phyloP scores from a whole-genome alignment of 208 protist species.

The Strigomonas culicis region DNA sequence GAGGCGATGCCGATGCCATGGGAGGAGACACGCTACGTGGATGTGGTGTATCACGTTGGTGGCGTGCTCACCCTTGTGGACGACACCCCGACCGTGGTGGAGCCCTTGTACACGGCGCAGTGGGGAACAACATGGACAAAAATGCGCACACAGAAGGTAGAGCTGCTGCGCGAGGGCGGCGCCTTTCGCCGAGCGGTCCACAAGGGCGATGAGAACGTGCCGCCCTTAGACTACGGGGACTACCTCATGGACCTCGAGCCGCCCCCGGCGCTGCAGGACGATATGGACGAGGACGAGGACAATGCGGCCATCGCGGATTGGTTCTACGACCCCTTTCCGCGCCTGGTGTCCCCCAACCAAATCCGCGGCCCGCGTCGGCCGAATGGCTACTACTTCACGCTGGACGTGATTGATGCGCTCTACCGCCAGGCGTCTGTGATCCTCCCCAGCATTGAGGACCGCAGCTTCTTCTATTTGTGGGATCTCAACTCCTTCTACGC shows the following conservation, averaged over 20 bases:
- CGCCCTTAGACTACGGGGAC: constrained; percentile 99
- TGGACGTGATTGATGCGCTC: constrained; percentile 77
- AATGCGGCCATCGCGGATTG: constrained; percentile 97
- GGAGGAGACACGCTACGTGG: constrained; percentile 96
- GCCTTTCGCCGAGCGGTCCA: constrained; percentile 95
- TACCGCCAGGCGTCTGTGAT: constrained; percentile 97
- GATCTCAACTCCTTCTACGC: constrained; percentile 99
- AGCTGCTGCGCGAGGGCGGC: constrained; percentile 69
- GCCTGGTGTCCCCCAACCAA: constrained; percentile 91
- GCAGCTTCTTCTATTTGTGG: constrained; percentile 99
- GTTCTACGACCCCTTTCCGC: constrained; percentile 98
- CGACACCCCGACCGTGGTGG: constrained; percentile 98
- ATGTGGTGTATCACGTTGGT: constrained; percentile 99
- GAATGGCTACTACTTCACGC: constrained; percentile 92
- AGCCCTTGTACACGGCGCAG: constrained; percentile 99
- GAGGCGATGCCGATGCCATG: constrained; percentile 99
- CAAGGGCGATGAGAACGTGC: constrained; percentile 99
- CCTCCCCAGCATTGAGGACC: constrained; percentile 97
- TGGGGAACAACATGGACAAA: constrained; percentile 99
- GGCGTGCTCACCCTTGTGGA: constrained; percentile 99
- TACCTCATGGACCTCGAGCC: constrained; percentile 98
- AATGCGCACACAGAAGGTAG: constrained; percentile 99
- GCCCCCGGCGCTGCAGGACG: constrained; percentile 94
- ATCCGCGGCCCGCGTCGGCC: constrained; percentile 69
- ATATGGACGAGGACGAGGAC: constrained; percentile 98